Base-by-base conservation (phyloP, 1,284 basidiomycete genomes). In the Paramarasmius palmivorus region DNA sequence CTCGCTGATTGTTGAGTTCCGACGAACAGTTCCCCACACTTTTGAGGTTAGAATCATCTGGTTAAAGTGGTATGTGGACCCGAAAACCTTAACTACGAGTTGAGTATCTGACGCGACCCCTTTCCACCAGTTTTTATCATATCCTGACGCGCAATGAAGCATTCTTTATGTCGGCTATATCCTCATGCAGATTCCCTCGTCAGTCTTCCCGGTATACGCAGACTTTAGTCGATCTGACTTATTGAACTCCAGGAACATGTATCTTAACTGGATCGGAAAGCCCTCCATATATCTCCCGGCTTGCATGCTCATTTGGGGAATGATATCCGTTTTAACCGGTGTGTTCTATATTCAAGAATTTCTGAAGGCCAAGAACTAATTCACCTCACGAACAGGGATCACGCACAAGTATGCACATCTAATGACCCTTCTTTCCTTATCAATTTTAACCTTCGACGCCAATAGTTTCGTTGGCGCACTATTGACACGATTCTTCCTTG, bases 261-360 rank as follows among this genome's bases (percentile, higher is more conserved):
- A 86, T 56, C 67, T 90, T 53, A 85, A 89, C 64, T 78, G 77
- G 62, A 81, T 87, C 26, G 86, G 83, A 19, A 80, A 78, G 54
- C 90, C 89, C 1, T 88, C 86, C 0, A 60, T 87, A 48, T 90
- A 90, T 67, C 74, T 92, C 3, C 85, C 86, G 0, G 57, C 62
- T 32, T 87, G 84, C 59, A 90, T 92, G 82, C 70, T 81, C 29
- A 60, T 85, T 32, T 89, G 87, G 86, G 86, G 86, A 2, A 70
- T 72, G 40, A 81, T 90, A 32, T 86, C 82, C 32, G 70, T 74
- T 54, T 67, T 87, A 25, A 89, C 83, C 26, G 83, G 83, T 77
- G 49, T 17, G 57, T 17, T 34, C 22, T 20, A 3, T 47, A 32
- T 38, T 26, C 25, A 56, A 45, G n/a, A n/a, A 23, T 36, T 53